Conservation (phyloP, 441 rosid genomes). For the Pelargonium myrrhifolium region DNA sequence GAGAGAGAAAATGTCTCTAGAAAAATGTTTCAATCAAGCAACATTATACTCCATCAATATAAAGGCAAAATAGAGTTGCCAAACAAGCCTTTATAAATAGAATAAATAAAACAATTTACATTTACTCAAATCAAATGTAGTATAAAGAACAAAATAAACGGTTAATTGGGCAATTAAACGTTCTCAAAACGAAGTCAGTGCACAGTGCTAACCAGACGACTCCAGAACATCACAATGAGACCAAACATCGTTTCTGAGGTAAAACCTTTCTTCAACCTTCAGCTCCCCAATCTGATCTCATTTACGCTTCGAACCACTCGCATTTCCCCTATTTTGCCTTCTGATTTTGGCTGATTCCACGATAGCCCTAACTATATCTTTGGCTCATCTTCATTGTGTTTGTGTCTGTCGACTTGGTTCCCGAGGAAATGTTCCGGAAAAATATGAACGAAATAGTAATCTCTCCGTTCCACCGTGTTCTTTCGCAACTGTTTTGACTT, state of each 20-base stretch:
- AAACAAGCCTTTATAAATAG: too few species aligned
- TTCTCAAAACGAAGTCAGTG: background rate
- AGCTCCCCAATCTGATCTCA: background rate
- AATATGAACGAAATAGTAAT: background rate
- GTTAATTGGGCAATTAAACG: too few species aligned
- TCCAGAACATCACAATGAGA: conserved; percentile 9
- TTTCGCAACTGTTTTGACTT: background rate
- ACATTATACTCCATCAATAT: too few species aligned
- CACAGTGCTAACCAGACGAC: background rate
- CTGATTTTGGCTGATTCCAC: background rate
- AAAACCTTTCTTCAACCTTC: conserved; percentile 6
- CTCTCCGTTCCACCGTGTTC: background rate
- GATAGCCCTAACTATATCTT: background rate
- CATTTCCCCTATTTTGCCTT: background rate
- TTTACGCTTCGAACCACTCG: background rate
- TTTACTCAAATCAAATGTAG: too few species aligned
- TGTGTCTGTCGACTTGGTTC: background rate
- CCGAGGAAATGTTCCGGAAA: background rate
- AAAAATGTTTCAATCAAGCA: too few species aligned
- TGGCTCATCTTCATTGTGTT: background rate
- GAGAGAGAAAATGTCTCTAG: too few species aligned
- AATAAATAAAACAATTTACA: too few species aligned
- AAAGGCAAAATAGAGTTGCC: too few species aligned
- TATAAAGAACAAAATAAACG: too few species aligned
- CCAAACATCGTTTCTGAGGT: conserved; percentile 23